These are phyloP conservation scores for Hypoxylon perforatum DNA, from an alignment of 495 filamentous ascomycete species.

Conservation along the genomic window DNA sequence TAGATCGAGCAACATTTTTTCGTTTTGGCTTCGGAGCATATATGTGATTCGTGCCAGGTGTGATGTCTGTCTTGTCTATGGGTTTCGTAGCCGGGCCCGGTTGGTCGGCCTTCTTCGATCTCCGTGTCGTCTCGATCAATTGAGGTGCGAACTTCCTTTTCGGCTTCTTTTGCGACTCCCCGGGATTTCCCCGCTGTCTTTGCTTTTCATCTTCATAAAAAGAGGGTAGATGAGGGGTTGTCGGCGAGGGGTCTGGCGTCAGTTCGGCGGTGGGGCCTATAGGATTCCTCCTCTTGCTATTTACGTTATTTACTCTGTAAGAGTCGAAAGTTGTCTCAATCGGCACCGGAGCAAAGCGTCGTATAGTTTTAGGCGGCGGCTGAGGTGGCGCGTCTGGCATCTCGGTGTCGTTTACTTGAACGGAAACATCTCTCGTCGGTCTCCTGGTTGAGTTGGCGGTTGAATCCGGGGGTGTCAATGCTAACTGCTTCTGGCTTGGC, in stretches of 20 bases:
- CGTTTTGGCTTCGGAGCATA: slow-evolving; percentile 60
- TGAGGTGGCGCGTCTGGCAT: slow-evolving; percentile 34
- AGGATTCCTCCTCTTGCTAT: slow-evolving; percentile 41
- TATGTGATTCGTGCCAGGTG: slow-evolving; percentile 67
- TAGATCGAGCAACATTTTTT: slow-evolving; percentile 39
- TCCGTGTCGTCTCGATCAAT: slow-evolving; percentile 73
- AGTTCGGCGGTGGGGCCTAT: slow-evolving; percentile 55
- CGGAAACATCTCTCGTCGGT: slow-evolving; percentile 41
- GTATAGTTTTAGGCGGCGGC: slow-evolving; percentile 30
- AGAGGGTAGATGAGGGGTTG: slow-evolving; percentile 49
- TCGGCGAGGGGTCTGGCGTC: slow-evolving; percentile 62
- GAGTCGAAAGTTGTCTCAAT: slow-evolving; percentile 70
- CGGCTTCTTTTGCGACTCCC: slow-evolving; percentile 35
- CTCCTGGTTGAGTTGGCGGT: slow-evolving; percentile 37
- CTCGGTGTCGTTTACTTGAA: slow-evolving; percentile 38
- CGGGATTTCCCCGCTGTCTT: slow-evolving; percentile 25
- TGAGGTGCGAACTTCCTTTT: slow-evolving; percentile 69
- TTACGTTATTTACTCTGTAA: slow-evolving; percentile 54
- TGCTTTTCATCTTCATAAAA: slow-evolving; percentile 13
- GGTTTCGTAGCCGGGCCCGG: slow-evolving; percentile 61
- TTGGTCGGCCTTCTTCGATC: slow-evolving; percentile 64
- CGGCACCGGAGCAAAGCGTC: slow-evolving; percentile 67
- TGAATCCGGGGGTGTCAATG: slow-evolving; percentile 33
- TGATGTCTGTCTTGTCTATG: slow-evolving; percentile 68
- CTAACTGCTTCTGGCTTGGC: slow-evolving; percentile 3